phyloP scores from a whole-genome alignment of 1,284 basidiomycete species.

The Cryptococcus sp. region DNA sequence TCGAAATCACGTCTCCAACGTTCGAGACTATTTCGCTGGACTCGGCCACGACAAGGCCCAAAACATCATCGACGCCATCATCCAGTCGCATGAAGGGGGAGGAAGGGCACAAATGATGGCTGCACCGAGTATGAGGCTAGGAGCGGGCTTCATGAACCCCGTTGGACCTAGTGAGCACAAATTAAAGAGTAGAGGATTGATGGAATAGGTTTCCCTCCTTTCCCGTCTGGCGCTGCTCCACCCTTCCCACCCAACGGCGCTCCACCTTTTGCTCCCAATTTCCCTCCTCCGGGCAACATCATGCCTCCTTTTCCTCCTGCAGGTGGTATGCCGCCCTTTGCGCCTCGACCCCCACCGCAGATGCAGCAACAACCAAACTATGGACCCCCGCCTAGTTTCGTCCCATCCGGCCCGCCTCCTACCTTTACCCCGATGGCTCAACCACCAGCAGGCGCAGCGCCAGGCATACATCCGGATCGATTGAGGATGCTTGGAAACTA shows the following conservation, averaged over 20 bases:
- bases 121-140: constrained; percentile 59
- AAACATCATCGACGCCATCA: constrained; percentile 92
- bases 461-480: constrained; percentile 78
- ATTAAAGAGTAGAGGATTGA: neutral
- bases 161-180: constrained; percentile 16
- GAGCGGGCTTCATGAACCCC: constrained; percentile 41
- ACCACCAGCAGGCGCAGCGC: constrained; percentile 17
- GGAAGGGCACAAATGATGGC: constrained; percentile 51
- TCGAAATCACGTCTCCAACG: constrained; percentile 91
- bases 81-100: constrained; percentile 72
- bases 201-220: constrained; percentile 1
- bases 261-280: constrained; percentile 7
- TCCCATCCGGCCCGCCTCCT: constrained; percentile 28
- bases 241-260: constrained; percentile 55
- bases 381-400: neutral
- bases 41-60: constrained; percentile 95
- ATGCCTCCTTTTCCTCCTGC: constrained; percentile 59
- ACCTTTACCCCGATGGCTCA: constrained; percentile 21
- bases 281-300: constrained; percentile 12
- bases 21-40: constrained; percentile 93
- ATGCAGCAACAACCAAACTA: constrained; percentile 25
- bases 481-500: constrained; percentile 65
- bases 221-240: constrained; percentile 8
- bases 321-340: neutral
- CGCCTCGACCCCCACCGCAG: constrained; percentile 5